A percentile compares a stretch with the other conserved stretches of the same genome.
Conservation (phyloP, 2,329 filamentous ascomycete species). For the Claviceps lovelessii region DNA sequence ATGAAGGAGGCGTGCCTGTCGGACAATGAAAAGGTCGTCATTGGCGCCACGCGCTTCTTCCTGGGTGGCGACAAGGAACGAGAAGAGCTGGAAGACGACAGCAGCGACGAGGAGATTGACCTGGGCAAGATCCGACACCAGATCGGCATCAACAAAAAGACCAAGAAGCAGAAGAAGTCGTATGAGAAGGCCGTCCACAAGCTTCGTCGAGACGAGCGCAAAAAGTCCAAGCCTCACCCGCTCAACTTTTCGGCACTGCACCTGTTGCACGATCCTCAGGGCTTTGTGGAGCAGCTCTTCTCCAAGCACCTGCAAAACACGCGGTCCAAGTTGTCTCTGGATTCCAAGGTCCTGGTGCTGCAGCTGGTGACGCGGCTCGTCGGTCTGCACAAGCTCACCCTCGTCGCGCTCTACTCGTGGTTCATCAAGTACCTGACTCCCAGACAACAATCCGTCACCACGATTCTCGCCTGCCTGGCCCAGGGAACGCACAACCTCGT, state of each 20-base stretch:
- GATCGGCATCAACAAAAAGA: conserved; percentile 89
- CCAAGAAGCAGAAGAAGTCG: conserved; percentile 67
- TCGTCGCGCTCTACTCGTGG: conserved; percentile 88
- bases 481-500: conserved; percentile 86
- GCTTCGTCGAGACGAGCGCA: conserved; percentile 69
- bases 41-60: conserved; percentile 84
- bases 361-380: conserved; percentile 85
- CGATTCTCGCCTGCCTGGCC: conserved; percentile 80
- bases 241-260: conserved; percentile 96
- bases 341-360: conserved; percentile 78
- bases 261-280: conserved; percentile 84
- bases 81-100: conserved; percentile 83
- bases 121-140: conserved; percentile 73
- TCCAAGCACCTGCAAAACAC: conserved; percentile 79
- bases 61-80: conserved; percentile 90
- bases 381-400: conserved; percentile 79
- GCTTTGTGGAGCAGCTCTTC: conserved; percentile 82
- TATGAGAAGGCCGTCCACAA: conserved; percentile 71
- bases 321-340: conserved; percentile 71
- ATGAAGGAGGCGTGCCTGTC: conserved; percentile 89
- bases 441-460: conserved; percentile 77
- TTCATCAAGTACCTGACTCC: conserved; percentile 87
- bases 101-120: conserved; percentile 66
- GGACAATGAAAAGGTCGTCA: conserved; percentile 84
- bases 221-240: conserved; percentile 74